Evolutionary conservation across 441 rosid genomes (phyloP).

Genomic region (Adansonia rubrostipa): DNA sequence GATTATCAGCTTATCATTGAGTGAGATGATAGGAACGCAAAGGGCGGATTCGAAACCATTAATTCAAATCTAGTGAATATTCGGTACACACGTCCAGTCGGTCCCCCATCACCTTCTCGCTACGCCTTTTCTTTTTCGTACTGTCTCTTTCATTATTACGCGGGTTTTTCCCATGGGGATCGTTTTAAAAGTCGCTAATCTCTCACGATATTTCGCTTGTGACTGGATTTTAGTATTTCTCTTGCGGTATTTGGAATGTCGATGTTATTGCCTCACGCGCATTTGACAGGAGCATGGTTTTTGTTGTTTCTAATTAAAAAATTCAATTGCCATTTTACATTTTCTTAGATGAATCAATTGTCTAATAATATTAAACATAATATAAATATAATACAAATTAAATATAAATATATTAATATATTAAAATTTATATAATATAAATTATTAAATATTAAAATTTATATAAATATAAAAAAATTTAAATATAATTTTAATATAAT

Average conservation of each 20-base stretch:
- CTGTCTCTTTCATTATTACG: background rate
- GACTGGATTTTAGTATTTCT: background rate
- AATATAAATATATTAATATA: no score
- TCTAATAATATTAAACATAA: no score
- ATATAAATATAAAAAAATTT: no score
- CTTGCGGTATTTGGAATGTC: background rate
- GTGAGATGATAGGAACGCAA: conserved; percentile 33
- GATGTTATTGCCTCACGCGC: background rate
- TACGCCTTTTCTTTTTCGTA: background rate
- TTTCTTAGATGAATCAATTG: background rate
- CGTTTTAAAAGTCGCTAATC: background rate
- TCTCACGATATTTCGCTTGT: background rate
- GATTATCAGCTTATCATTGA: conserved; percentile 17
- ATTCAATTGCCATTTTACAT: background rate
- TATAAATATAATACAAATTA: no score
- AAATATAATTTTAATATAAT: no score
- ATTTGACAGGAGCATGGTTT: background rate
- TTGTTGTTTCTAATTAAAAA: background rate
- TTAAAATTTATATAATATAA: no score
- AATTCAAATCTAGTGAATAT: conserved; percentile 89
- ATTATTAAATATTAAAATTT: no score
- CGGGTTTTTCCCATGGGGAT: background rate
- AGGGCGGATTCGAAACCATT: conserved; percentile 79
- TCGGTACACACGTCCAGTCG: conserved; percentile 73
- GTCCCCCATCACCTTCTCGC: background rate